Evolutionary conservation across 495 filamentous ascomycete species (phyloP).

Genomic region (Trichoderma gamsii): DNA sequence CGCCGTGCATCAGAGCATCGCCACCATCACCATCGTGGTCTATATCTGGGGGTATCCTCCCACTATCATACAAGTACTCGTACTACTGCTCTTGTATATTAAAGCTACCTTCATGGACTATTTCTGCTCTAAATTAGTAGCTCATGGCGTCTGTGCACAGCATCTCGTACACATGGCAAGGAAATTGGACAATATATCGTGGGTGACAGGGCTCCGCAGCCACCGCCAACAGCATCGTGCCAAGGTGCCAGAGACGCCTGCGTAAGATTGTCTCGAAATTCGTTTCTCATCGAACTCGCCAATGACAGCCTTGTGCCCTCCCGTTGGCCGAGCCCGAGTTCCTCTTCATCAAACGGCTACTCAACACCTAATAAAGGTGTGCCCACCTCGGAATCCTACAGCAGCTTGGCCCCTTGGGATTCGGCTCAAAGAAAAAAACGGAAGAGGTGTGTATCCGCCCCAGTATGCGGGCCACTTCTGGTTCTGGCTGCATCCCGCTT

Average conservation of each 20-base stretch:
- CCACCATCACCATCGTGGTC: no score
- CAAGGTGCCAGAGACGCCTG: neutral
- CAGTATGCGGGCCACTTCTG: neutral
- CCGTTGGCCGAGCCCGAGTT: neutral
- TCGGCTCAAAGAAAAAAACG: neutral
- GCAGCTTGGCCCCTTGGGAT: neutral
- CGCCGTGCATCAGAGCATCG: no score
- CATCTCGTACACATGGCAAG: neutral
- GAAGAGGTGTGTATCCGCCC: neutral
- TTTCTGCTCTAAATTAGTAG: no score
- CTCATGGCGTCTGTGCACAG: neutral
- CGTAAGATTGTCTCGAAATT: neutral
- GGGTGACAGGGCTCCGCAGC: neutral
- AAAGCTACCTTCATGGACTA: no score
- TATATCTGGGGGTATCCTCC: no score
- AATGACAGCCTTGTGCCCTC: constrained; percentile 4
- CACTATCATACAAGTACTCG: no score
- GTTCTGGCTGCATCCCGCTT: constrained; percentile 6
- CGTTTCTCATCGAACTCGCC: neutral
- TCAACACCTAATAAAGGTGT: neutral
- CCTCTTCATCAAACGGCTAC: neutral
- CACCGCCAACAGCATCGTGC: neutral
- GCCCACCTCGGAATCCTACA: neutral
- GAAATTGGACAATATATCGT: neutral
- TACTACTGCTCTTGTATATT: no score